phyloP scores from a whole-genome alignment of 1,284 basidiomycete species.

The Rhodofomes roseus region DNA sequence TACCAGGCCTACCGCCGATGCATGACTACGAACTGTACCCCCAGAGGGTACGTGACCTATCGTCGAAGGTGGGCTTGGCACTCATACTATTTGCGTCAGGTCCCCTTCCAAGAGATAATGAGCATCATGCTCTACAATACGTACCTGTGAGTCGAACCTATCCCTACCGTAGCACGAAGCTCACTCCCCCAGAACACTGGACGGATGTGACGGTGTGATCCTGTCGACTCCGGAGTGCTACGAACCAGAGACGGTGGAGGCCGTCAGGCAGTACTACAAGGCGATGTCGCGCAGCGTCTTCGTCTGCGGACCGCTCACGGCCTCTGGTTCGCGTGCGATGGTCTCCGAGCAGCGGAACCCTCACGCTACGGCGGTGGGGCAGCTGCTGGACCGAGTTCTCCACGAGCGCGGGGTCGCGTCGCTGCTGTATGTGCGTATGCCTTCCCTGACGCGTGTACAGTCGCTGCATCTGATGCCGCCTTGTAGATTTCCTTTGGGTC shows the following conservation, averaged over 20 bases:
- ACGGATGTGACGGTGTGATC: slow-evolving; percentile 11
- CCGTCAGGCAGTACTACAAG: slow-evolving; percentile 8
- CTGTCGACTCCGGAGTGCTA: slow-evolving; percentile 13
- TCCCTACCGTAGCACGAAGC: not conserved
- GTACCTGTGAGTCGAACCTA: slow-evolving; percentile 8
- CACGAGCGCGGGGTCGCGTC: slow-evolving; percentile 9
- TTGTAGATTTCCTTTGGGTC: slow-evolving; percentile 17
- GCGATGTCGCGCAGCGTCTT: slow-evolving; percentile 10
- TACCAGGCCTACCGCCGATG: slow-evolving; percentile 11
- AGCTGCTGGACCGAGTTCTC: slow-evolving; percentile 11
- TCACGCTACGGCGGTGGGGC: slow-evolving; percentile 4
- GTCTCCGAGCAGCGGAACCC: not conserved
- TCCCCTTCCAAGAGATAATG: not conserved
- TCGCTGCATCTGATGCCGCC: not conserved
- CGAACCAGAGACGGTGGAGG: slow-evolving; percentile 15
- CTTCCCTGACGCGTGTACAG: not conserved
- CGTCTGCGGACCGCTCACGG: slow-evolving; percentile 11
- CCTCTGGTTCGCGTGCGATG: not conserved
- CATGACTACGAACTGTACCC: slow-evolving; percentile 12
- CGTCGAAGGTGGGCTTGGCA: not conserved
- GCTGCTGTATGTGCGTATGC: slow-evolving; percentile 13
- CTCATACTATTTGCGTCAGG: not conserved
- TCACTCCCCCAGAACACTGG: slow-evolving; percentile 1
- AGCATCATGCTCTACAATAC: not conserved
- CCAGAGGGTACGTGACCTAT: slow-evolving; percentile 3